Conservation (phyloP, 2,329 filamentous ascomycete species). For the Madurella fahalii region DNA sequence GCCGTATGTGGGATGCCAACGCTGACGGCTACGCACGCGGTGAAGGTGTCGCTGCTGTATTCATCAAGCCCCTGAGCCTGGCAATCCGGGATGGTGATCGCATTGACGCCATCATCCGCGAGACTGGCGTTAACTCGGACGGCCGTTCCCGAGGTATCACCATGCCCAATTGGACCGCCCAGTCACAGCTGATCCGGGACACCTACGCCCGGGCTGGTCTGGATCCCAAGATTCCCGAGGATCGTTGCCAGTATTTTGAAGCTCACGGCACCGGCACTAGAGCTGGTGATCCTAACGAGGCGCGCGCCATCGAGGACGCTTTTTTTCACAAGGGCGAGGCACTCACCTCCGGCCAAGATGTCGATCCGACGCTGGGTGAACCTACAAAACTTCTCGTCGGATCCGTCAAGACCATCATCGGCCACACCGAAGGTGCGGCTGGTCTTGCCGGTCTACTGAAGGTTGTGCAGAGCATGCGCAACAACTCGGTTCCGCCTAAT, state of each 20-base stretch:
- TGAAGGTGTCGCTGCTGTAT: constrained; percentile 48
- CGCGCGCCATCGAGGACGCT: constrained; percentile 39
- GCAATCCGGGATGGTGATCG: constrained; percentile 48
- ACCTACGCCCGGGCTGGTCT: constrained; percentile 43
- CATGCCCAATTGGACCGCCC: constrained; percentile 45
- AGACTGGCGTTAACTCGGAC: constrained; percentile 47
- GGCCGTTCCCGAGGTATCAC: constrained; percentile 52
- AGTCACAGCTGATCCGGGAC: constrained; percentile 40
- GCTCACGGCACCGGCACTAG: constrained; percentile 40
- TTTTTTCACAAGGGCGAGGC: constrained; percentile 31
- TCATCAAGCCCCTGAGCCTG: constrained; percentile 48
- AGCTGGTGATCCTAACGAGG: constrained; percentile 41
- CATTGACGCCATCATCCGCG: constrained; percentile 46
- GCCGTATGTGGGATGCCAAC: constrained; percentile 45
- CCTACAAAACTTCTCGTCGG: constrained; percentile 35
- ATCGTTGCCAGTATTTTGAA: constrained; percentile 46
- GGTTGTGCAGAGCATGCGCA: constrained; percentile 38
- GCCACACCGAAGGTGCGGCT: constrained; percentile 48
- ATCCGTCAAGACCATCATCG: constrained; percentile 43
- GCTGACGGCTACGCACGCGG: constrained; percentile 57
- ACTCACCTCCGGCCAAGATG: background rate
- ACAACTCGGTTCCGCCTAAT: constrained; percentile 40
- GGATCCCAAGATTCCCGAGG: constrained; percentile 29
- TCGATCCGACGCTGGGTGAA: background rate
- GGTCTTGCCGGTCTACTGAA: constrained; percentile 48